Percentiles rank a stretch among this genome's conserved stretches.
phyloP scores from a whole-genome alignment of 129 eudicot genomes.

The Oenanthe sinensis region DNA sequence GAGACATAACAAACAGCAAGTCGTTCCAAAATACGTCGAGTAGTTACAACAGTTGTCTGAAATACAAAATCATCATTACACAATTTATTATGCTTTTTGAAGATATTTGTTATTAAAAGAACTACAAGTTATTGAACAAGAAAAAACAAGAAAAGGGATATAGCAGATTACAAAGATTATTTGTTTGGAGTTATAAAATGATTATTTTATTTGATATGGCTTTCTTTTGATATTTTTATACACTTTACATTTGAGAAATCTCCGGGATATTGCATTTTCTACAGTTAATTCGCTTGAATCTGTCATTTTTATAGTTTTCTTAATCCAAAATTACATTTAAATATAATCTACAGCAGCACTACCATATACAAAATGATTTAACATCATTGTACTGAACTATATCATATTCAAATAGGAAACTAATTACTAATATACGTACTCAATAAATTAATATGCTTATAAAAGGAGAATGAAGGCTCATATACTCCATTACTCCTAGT shows the following conservation, averaged over 20 bases:
- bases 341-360: neutral
- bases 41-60: conserved; percentile 76
- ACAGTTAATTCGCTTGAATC: neutral
- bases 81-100: neutral
- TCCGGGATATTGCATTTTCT: neutral
- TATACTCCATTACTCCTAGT: neutral
- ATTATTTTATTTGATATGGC: neutral
- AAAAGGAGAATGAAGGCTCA: neutral
- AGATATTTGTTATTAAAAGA: neutral
- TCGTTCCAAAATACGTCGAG: conserved; percentile 82
- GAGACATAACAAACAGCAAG: conserved; percentile 68
- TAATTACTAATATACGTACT: neutral
- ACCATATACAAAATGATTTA: neutral
- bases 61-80: neutral
- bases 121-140: neutral
- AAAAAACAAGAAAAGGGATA: neutral
- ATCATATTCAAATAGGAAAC: neutral
- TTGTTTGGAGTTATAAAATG: neutral
- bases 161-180: neutral
- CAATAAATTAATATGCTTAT: neutral
- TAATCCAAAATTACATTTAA: neutral
- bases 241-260: neutral
- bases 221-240: neutral
- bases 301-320: neutral
- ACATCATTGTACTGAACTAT: neutral